These are phyloP conservation scores for Luzula sylvatica DNA, from an alignment of 176 grass and related monocot genomes.

Conservation along the genomic window DNA sequence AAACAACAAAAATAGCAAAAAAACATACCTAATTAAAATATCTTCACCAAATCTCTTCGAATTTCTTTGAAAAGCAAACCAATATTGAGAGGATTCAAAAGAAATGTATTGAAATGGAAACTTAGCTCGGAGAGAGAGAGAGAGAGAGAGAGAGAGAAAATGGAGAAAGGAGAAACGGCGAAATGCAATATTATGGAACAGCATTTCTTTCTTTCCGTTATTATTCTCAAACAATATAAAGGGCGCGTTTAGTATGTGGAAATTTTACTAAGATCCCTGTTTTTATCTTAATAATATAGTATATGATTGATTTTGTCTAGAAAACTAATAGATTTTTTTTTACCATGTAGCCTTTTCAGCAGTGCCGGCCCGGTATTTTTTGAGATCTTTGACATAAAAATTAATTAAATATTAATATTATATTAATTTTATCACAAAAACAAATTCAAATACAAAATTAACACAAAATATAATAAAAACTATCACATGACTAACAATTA, in stretches of 20 bases:
- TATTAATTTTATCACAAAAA: too few species aligned
- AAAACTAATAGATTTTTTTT: too few species aligned
- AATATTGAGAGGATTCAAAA: neutral
- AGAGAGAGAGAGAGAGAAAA: neutral
- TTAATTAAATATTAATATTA: too few species aligned
- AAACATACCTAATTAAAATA: neutral
- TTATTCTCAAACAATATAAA: slow-evolving; percentile 5
- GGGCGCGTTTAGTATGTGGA: neutral
- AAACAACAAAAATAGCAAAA: neutral
- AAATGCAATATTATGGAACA: neutral
- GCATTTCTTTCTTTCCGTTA: neutral
- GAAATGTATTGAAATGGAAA: neutral
- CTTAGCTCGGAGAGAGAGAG: slow-evolving; percentile 1
- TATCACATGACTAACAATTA: too few species aligned
- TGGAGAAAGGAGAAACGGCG: neutral
- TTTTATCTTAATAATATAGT: neutral
- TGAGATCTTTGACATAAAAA: too few species aligned
- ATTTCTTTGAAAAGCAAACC: slow-evolving; percentile 5
- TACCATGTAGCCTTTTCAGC: too few species aligned
- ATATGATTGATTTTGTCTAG: too few species aligned
- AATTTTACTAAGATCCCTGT: neutral
- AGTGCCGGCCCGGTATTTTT: too few species aligned
- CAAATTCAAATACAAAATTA: too few species aligned
- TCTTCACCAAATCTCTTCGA: neutral
- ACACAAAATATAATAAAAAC: too few species aligned